These are phyloP conservation scores for Solanum boliviense DNA, from an alignment of 257 asterid genomes.

Conservation along the genomic window DNA sequence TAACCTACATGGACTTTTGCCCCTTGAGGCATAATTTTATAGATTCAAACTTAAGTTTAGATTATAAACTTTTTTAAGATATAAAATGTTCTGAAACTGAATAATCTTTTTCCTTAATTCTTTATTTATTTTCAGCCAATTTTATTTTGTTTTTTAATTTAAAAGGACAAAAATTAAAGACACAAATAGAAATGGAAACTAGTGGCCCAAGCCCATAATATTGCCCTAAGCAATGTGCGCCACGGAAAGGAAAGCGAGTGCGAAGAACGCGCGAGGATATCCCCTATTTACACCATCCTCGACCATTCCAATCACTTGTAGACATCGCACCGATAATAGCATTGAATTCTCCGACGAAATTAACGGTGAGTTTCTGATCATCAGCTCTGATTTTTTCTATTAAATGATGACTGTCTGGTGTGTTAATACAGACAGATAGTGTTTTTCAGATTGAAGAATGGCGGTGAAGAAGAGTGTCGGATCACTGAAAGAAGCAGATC, in stretches of 20 bases:
- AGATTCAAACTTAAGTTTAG: neutral
- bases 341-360: neutral
- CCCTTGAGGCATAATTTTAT: neutral
- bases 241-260: neutral
- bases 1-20: neutral
- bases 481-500: conserved; percentile 67
- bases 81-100: too few species aligned
- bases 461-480: conserved; percentile 88
- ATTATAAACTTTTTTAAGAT: neutral
- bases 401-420: neutral
- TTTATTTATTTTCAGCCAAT: neutral
- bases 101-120: neutral
- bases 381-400: neutral
- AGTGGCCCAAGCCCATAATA: neutral
- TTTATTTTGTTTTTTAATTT: too few species aligned
- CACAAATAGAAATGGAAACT: neutral
- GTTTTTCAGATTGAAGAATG: conserved; percentile 20
- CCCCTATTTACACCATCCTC: neutral
- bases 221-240: neutral
- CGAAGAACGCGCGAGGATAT: neutral
- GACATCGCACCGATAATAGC: neutral
- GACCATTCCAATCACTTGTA: neutral
- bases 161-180: neutral
- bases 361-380: neutral
- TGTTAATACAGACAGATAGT: neutral